Conservation (phyloP, 345 rosid genomes). For the Eucalyptus tenuipes region DNA sequence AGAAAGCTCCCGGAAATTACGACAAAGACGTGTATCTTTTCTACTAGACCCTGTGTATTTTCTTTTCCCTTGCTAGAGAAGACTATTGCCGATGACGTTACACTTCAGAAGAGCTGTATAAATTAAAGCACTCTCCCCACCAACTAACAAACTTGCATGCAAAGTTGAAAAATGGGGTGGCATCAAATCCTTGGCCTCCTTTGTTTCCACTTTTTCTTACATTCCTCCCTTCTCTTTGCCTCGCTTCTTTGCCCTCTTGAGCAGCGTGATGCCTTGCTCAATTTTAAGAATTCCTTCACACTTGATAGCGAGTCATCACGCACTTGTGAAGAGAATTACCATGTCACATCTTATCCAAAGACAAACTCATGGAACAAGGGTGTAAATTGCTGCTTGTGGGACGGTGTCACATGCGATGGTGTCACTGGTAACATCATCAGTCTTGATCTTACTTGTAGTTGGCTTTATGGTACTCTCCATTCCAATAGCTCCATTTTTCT, state of each 20-base stretch:
- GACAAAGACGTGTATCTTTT: too few relatives aligned
- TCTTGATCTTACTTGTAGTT: not conserved
- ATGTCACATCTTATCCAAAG: not conserved
- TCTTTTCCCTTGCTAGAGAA: too few relatives aligned
- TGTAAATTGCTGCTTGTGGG: not conserved
- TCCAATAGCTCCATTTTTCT: not conserved
- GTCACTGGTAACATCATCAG: not conserved
- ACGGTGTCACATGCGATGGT: not conserved
- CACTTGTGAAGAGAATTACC: not conserved
- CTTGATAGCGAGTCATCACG: not conserved
- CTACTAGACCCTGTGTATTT: too few relatives aligned
- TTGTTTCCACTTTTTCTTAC: not conserved
- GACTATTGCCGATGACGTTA: too few relatives aligned
- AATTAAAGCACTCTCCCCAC: not conserved
- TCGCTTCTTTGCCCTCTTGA: not conserved
- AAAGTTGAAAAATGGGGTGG: not conserved
- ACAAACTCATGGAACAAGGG: not conserved
- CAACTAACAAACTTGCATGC: not conserved
- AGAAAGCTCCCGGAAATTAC: too few relatives aligned
- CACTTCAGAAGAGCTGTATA: not conserved
- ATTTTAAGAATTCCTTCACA: not conserved
- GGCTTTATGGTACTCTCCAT: not conserved
- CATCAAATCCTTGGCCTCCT: not conserved
- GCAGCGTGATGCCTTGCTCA: not conserved
- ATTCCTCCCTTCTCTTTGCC: not conserved